Conservation (phyloP, 1,139 yeast species). For the Taphrina communis region DNA sequence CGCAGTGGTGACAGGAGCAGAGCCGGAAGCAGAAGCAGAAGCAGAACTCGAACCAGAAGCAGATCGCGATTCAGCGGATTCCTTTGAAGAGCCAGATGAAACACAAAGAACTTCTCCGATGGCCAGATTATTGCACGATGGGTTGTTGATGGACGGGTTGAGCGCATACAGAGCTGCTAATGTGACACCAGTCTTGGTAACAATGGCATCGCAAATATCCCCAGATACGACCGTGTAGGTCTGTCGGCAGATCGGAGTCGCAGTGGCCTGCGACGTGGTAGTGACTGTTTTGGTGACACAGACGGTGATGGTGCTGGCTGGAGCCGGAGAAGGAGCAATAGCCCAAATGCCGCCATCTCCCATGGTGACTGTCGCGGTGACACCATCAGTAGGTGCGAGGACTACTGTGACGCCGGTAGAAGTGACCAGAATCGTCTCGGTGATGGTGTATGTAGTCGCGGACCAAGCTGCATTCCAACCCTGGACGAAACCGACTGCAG, state of each 20-base stretch:
- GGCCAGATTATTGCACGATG: slow-evolving; percentile 25
- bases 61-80: not conserved
- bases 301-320: slow-evolving; percentile 32
- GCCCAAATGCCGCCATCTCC: slow-evolving; percentile 4
- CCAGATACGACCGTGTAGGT: slow-evolving; percentile 18
- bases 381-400: slow-evolving; percentile 22
- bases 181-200: slow-evolving; percentile 3
- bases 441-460: slow-evolving; percentile 7
- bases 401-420: slow-evolving; percentile 20
- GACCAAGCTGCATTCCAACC: slow-evolving; percentile 12
- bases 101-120: slow-evolving; percentile 24
- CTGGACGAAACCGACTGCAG: slow-evolving; percentile 1
- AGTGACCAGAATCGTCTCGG: slow-evolving; percentile 18
- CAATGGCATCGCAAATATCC: slow-evolving; percentile 21
- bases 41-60: slow-evolving; percentile 1
- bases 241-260: slow-evolving; percentile 3
- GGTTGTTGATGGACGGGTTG: slow-evolving; percentile 30
- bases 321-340: slow-evolving; percentile 19
- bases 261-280: slow-evolving; percentile 3
- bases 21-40: not conserved
- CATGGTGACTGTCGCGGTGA: slow-evolving; percentile 19
- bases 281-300: slow-evolving; percentile 22
- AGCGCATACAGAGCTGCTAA: slow-evolving; percentile 21
- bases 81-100: slow-evolving; percentile 3
- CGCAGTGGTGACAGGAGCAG: not conserved